A percentile compares a stretch with the other conserved stretches of the same genome.
Evolutionary conservation across 2,329 filamentous ascomycete species (phyloP).

Genomic region (Lasiodiplodia sp.): DNA sequence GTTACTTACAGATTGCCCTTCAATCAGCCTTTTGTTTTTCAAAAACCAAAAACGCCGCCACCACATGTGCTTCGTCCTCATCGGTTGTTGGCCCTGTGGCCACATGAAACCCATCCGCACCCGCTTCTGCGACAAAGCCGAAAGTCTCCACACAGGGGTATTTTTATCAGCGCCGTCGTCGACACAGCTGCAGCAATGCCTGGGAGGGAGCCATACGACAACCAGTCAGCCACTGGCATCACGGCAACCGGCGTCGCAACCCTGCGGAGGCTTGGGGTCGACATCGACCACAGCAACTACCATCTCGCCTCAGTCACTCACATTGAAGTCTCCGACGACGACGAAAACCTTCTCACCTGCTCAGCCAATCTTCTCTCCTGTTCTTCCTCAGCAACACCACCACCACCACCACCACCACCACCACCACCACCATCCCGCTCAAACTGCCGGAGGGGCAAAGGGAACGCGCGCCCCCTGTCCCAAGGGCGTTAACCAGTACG

Average conservation of each 20-base stretch:
- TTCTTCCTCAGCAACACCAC: background rate
- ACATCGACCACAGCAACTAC: background rate
- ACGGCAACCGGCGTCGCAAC: too few relatives aligned
- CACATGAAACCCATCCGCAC: slow-evolving; percentile 24
- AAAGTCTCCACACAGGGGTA: background rate
- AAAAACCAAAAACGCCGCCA: background rate
- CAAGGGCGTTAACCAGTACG: slow-evolving; percentile 21
- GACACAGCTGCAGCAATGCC: background rate
- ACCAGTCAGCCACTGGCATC: too few relatives aligned
- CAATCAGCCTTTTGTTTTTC: background rate
- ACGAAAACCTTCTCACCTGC: background rate
- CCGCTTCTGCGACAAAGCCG: slow-evolving; percentile 25
- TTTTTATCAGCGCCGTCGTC: background rate
- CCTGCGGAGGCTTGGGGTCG: too few relatives aligned
- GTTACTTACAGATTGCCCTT: background rate
- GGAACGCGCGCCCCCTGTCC: slow-evolving; percentile 1
- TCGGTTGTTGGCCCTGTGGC: slow-evolving; percentile 25
- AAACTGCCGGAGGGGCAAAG: background rate
- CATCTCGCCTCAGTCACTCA: background rate
- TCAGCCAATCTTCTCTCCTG: background rate
- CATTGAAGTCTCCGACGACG: too few relatives aligned
- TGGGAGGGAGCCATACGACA: too few relatives aligned
- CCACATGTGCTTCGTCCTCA: slow-evolving; percentile 27
- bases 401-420: background rate
- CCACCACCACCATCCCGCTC: background rate